Evolutionary conservation across 352 stramenopile species (phyloP).

Genomic region (Elongisporangium anandrum): DNA sequence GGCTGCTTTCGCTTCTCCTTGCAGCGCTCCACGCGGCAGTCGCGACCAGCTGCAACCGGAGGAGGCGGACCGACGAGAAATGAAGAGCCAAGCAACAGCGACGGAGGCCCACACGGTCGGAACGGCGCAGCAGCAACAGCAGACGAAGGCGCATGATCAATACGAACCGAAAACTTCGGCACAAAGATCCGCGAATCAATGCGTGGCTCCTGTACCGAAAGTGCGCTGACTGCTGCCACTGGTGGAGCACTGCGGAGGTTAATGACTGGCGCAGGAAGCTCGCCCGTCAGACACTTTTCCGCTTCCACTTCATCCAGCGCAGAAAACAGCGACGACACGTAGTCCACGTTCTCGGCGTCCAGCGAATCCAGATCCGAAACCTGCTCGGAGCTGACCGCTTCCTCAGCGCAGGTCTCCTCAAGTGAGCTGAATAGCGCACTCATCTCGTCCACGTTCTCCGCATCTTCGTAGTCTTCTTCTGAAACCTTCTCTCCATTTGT

Average conservation of each 20-base stretch:
- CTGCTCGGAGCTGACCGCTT: background rate
- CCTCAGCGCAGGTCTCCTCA: background rate
- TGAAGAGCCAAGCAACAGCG: conserved; percentile 8
- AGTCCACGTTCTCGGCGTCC: conserved; percentile 16
- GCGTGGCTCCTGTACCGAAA: background rate
- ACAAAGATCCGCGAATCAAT: conserved; percentile 50
- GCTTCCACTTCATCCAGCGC: conserved; percentile 20
- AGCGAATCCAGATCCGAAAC: background rate
- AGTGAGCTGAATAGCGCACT: conserved; percentile 16
- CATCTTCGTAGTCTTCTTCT: conserved; percentile 9
- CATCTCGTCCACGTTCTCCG: conserved; percentile 23
- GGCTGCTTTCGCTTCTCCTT: conserved; percentile 40
- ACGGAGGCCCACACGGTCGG: conserved; percentile 1
- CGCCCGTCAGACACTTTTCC: background rate
- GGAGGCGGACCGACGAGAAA: conserved; percentile 24
- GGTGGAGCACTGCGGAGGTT: background rate
- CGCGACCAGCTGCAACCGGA: conserved; percentile 9
- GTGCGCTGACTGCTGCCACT: background rate
- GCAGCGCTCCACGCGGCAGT: conserved; percentile 23
- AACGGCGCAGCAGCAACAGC: conserved; percentile 1
- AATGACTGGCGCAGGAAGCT: background rate
- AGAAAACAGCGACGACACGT: conserved; percentile 17
- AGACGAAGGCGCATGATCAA: conserved; percentile 18
- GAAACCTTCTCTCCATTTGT: background rate
- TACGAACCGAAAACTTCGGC: conserved; percentile 43